Evolutionary conservation across 1,139 yeast species (phyloP), one percentile per base, ranked within the genome.

Genomic region (Kazachstania sp.): DNA sequence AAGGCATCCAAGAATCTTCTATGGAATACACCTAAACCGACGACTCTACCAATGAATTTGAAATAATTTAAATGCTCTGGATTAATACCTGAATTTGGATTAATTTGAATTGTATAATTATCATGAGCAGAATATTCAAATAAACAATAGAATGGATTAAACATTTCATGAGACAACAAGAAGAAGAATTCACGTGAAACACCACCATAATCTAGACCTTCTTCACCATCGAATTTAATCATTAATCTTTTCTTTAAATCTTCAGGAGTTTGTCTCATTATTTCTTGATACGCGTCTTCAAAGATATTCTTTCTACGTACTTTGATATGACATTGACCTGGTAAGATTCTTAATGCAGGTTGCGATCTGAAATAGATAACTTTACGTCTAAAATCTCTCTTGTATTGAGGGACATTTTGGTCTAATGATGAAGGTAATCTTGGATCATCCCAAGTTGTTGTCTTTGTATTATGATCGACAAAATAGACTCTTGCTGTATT

Each of bases 391-490:
- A 94, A 92, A 70, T 92, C 99, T 72, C 99, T 92, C 77, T 92
- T 94, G 71, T 92, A 92, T 69, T 94, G 98, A 23, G 99, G 99
- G 58, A 92, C 99, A 60, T 90, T 92, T 71, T 92, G 98, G 67
- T 92, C 99, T 58, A 92, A 73, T 11, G 96, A 86, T 2, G 97
- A 88, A 44, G 99, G 99, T 64, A 92, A 76, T 66, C 99, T 82
- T 54, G 99, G 99, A 66, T 92, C 99, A 69, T 92, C 99, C 99
- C 99, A 92, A 1, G 99, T 92, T 2, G 99, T 92, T 0, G 98
- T 92, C 71, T 92, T 92, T 41, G 99, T 92, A 69, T 92, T 92
- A 72, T 92, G 99, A 69, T 92, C 99, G 54, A 92, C 99, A 68
- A 92, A 92, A 68, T 92, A 92, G 23, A 94, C 98, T 66, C 99